Base-by-base conservation (phyloP, 768 basidiomycete genomes). In the Boletus pseudo-olivaceus region DNA sequence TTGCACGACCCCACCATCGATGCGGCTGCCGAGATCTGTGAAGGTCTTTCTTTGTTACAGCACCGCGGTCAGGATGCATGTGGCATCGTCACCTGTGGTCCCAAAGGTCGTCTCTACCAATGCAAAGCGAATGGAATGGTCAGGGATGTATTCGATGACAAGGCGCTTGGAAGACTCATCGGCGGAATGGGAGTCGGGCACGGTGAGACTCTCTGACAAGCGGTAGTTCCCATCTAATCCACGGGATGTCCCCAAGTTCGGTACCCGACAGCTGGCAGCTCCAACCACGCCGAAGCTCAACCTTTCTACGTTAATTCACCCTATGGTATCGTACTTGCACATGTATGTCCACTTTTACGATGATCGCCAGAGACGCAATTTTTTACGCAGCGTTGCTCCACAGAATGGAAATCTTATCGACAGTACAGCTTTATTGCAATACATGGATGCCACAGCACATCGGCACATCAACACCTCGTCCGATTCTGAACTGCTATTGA, bases 251-350 rank as follows among this genome's bases (percentile, higher is more conserved):
- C 42, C 26, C 61, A 7, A 98, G 97, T 96, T 51, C 85, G 97
- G 54, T 98, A 99, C 73, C 97, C 97, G 10, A 98, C 97, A 56
- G 97, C 97, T 49, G 97, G 97, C 47, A 93, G 93, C 67, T 97
- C 93, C 54, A 90, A 94, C 54, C 90, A 97, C 61, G 88, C 96
- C 11, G 97, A 99, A 70, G 95, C 97, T 8, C 97, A 99, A 68
- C 97, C 97, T 1, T 99, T 99, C 79, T 99, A 99, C 69, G 97
- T 99, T 63, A 99, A 99, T 76, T 96, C 94, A n/a, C 97, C 97
- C 4, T 99, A 98, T 70, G 97, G 97, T 48, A 96, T 99, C 66
- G 93, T 95, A 57, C 89, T 99, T 67, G 97, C 92, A 19, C 96
- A 99, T 78, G 96, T 95, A 70, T 59, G 87, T 77, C 27, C 43